A percentile compares a stretch with the other conserved stretches of the same genome.
These are phyloP conservation scores for Botrytis elliptica DNA, from an alignment of 2,329 filamentous ascomycete genomes.

Conservation along the genomic window DNA sequence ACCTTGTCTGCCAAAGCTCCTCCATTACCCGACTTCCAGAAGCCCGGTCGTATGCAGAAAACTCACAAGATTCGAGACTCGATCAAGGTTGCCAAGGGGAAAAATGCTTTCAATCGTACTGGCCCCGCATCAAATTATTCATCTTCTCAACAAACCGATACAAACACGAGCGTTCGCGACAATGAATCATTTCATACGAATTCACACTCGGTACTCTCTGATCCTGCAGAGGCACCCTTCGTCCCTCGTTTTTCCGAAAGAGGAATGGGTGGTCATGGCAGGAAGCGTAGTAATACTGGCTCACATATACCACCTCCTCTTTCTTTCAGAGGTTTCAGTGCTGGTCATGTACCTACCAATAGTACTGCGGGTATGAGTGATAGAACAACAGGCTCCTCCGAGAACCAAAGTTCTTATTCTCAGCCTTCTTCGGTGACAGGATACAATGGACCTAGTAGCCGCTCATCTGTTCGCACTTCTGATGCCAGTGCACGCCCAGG, in stretches of 20 bases:
- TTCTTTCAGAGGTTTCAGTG: constrained; percentile 74
- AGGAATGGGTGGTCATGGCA: constrained; percentile 57
- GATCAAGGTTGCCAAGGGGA: constrained; percentile 80
- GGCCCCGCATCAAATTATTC: constrained; percentile 42
- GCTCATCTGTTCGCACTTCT: constrained; percentile 37
- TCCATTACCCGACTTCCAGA: constrained; percentile 49
- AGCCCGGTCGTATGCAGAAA: constrained; percentile 38
- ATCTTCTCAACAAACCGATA: constrained; percentile 26
- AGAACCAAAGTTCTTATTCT: constrained; percentile 51
- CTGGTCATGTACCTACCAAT: constrained; percentile 44
- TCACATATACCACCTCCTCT: constrained; percentile 68
- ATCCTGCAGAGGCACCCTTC: constrained; percentile 64
- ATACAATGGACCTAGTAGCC: constrained; percentile 45
- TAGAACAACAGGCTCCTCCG: constrained; percentile 56
- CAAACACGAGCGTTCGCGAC: constrained; percentile 27
- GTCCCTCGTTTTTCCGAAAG: constrained; percentile 69
- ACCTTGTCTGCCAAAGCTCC: constrained; percentile 43
- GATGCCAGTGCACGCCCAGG: constrained; percentile 36
- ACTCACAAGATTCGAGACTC: constrained; percentile 72
- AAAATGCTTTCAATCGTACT: constrained; percentile 41
- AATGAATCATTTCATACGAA: constrained; percentile 31
- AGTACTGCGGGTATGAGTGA: constrained; percentile 59
- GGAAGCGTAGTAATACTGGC: constrained; percentile 88
- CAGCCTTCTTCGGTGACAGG: constrained; percentile 44
- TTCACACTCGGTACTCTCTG: constrained; percentile 27